Base-by-base conservation (phyloP, 768 basidiomycete genomes). In the Boletus rufocinnamomeus region DNA sequence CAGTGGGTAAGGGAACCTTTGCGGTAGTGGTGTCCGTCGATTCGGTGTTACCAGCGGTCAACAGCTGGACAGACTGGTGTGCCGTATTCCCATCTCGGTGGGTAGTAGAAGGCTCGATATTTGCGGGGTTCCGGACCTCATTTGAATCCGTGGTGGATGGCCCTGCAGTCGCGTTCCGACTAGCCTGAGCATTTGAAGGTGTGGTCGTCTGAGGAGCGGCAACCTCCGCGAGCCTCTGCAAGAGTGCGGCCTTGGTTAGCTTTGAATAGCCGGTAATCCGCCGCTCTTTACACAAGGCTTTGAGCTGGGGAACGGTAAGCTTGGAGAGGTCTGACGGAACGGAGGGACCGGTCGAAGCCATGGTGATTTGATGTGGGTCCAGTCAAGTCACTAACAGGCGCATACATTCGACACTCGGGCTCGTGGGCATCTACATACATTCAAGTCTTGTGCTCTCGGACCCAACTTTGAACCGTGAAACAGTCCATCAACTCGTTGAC, bases 191-290 rank as follows among this genome's bases (percentile, higher is more conserved):
- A 6, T 44, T 46, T 37, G 57, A 37, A 16, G 44, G 30, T 16
- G 45, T n/a, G 43, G 41, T 50, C 17, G 61, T 34, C 7, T 44
- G 17, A 7, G 52, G 44, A 37, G 50, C 30, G 11, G 37, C 49
- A 16, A 46, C 58, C 7, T 54, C 58, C 2, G 43, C 50, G 30
- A 84, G 68, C 66, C 80, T 87, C 58, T 77, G 75, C 30, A 91
- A 70, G 38, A 91, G 76, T 1, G 75, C 80, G 52, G 75, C 72
- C 69, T 90, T 90, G 41, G 72, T 68, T 21, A 89, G 80, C 67
- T 86, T 91, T 11, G 87, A 88, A 67, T 88, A 91, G 0, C 86
- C 86, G 44, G 76, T 66, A 27, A 91, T 74, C 23, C 79, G 75
- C 54, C 73, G 79, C 51, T 85, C 87, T 67, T 87, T 91, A 72